Conservation (phyloP, 1,284 basidiomycete species). For the Puccinia triticina region DNA sequence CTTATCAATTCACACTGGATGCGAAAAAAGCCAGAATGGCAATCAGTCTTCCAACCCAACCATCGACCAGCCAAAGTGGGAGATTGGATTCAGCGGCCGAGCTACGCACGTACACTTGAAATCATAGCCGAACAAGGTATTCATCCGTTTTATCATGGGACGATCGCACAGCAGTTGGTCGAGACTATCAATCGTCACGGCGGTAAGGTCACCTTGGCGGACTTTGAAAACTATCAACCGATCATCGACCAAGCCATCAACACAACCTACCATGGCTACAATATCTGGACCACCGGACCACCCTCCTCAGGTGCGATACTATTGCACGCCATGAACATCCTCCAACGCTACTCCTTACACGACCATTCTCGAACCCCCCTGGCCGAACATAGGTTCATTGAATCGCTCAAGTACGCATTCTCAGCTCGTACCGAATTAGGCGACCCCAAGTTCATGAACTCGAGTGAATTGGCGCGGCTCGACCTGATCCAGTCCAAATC, state of each 20-base stretch:
- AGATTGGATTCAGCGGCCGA: slow-evolving; percentile 55
- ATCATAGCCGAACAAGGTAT: slow-evolving; percentile 56
- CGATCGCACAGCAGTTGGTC: slow-evolving; percentile 74
- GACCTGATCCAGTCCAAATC: slow-evolving; percentile 30
- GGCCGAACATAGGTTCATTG: slow-evolving; percentile 73
- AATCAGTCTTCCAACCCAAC: slow-evolving; percentile 54
- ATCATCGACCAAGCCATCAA: slow-evolving; percentile 73
- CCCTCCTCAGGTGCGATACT: slow-evolving; percentile 81
- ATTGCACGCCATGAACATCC: slow-evolving; percentile 76
- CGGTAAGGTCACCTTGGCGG: slow-evolving; percentile 75
- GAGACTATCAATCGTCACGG: slow-evolving; percentile 71
- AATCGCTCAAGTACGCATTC: slow-evolving; percentile 73
- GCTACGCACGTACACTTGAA: slow-evolving; percentile 56
- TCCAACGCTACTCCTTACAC: slow-evolving; percentile 69
- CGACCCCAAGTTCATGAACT: slow-evolving; percentile 65
- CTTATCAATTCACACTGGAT: not conserved
- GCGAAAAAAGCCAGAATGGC: slow-evolving; percentile 71
- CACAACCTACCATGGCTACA: slow-evolving; percentile 73
- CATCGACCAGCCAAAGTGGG: slow-evolving; percentile 40
- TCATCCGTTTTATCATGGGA: slow-evolving; percentile 65
- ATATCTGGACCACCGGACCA: slow-evolving; percentile 78
- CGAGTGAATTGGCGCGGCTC: slow-evolving; percentile 11
- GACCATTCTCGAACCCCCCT: slow-evolving; percentile 66
- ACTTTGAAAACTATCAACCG: slow-evolving; percentile 73
- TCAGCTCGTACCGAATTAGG: slow-evolving; percentile 74